These are phyloP conservation scores for Scleroderma citrinum DNA, from an alignment of 768 basidiomycete genomes.

Conservation along the genomic window DNA sequence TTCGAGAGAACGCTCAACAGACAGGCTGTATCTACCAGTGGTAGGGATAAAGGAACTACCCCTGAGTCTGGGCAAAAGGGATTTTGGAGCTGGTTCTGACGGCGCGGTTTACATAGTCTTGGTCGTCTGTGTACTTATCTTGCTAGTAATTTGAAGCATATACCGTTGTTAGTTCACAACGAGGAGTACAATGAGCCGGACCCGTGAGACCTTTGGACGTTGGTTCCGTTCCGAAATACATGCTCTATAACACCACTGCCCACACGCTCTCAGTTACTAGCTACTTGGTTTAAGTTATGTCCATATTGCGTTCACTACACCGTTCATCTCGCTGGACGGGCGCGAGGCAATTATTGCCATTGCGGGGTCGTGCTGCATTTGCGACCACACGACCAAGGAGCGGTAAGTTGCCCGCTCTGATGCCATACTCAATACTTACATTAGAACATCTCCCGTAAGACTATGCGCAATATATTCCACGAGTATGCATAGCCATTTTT, in stretches of 20 bases:
- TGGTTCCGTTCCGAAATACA: conserved; percentile 6
- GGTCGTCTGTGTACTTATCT: no score
- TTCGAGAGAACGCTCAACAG: conserved; percentile 12
- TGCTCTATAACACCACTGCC: no score
- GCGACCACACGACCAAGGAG: conserved; percentile 12
- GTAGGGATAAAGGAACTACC: neutral
- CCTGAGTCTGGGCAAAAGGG: neutral
- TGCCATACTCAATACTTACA: neutral
- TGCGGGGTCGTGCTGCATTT: conserved; percentile 12
- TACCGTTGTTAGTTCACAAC: no score
- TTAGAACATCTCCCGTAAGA: conserved; percentile 6
- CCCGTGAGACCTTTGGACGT: neutral
- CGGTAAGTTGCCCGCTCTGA: conserved; percentile 10
- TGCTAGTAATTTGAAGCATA: no score
- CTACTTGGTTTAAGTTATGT: conserved; percentile 2
- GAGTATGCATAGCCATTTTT: conserved; percentile 9
- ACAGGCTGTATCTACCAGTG: neutral
- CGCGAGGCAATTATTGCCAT: neutral
- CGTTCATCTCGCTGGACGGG: conserved; percentile 8
- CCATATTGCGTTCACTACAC: conserved; percentile 3
- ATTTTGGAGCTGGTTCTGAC: conserved; percentile 6
- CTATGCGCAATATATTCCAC: conserved; percentile 16
- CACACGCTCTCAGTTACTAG: neutral
- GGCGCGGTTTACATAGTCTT: neutral
- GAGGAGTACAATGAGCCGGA: neutral